These are phyloP conservation scores for Coemansia furcata DNA, from an alignment of 192 early-diverging fungal genomes.

Conservation along the genomic window DNA sequence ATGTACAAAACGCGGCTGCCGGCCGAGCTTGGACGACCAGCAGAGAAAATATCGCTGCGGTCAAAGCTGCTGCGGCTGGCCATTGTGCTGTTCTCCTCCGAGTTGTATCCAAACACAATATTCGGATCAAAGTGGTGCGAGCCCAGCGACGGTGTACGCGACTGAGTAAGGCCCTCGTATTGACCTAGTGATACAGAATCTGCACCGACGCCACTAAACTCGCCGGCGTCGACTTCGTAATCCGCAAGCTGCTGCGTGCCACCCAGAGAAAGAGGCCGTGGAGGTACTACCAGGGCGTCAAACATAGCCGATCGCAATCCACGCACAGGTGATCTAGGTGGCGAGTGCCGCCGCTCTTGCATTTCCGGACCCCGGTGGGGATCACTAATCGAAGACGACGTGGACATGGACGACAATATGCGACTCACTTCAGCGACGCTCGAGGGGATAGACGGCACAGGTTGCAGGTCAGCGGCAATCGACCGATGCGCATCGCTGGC, in stretches of 20 bases:
- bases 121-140: constrained; percentile 47
- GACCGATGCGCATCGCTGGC: constrained; percentile 12
- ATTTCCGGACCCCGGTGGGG: constrained; percentile 4
- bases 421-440: not conserved
- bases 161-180: constrained; percentile 23
- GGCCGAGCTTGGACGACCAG: constrained; percentile 28
- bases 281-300: not conserved
- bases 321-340: not conserved
- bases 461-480: not conserved
- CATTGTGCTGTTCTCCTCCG: constrained; percentile 52
- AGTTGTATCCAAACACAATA: constrained; percentile 45
- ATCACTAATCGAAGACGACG: constrained; percentile 4
- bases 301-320: not conserved
- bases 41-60: constrained; percentile 26
- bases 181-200: not conserved
- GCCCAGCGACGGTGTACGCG: constrained; percentile 21
- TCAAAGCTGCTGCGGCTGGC: constrained; percentile 51
- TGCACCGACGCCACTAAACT: not conserved
- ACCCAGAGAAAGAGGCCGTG: not conserved
- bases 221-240: not conserved
- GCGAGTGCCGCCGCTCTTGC: constrained; percentile 16
- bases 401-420: not conserved
- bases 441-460: not conserved
- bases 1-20: constrained; percentile 37
- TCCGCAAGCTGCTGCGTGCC: not conserved